phyloP scores from a whole-genome alignment of 768 basidiomycete species.

The Kwoniella shandongensis region DNA sequence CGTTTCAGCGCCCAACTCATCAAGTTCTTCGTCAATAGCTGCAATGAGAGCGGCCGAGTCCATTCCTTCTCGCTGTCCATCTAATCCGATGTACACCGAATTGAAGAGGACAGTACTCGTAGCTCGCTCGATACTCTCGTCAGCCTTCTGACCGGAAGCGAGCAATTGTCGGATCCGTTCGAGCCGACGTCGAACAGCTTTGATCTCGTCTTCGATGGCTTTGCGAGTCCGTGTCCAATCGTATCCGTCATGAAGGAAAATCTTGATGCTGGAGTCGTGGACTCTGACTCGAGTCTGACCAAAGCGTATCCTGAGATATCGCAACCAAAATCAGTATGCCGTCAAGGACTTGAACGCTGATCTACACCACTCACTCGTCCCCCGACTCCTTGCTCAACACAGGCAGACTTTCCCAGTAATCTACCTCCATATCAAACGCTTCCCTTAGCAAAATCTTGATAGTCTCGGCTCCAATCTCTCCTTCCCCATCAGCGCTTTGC shows the following conservation, averaged over 20 bases:
- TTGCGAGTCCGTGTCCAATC: slow-evolving; percentile 87
- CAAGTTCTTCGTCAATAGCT: slow-evolving; percentile 88
- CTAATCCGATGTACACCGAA: slow-evolving; percentile 89
- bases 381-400: slow-evolving; percentile 13
- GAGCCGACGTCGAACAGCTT: slow-evolving; percentile 79
- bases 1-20: slow-evolving; percentile 63
- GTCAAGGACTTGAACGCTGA: too few species aligned
- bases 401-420: slow-evolving; percentile 57
- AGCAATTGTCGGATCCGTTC: slow-evolving; percentile 89
- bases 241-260: slow-evolving; percentile 88
- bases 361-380: slow-evolving; percentile 32
- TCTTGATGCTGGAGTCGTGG: slow-evolving; percentile 63
- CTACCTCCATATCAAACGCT: slow-evolving; percentile 68
- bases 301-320: too few species aligned
- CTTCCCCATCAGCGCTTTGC: slow-evolving; percentile 57
- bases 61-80: slow-evolving; percentile 65
- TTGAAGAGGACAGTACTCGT: slow-evolving; percentile 83
- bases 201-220: slow-evolving; percentile 82
- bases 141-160: slow-evolving; percentile 80
- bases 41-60: slow-evolving; percentile 78
- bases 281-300: slow-evolving; percentile 53
- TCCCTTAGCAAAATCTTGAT: slow-evolving; percentile 70
- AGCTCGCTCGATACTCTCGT: slow-evolving; percentile 65
- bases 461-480: slow-evolving; percentile 73
- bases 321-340: too few species aligned